Base-by-base conservation (phyloP, 192 early-diverging fungal genomes). In the Coemansia sp. region DNA sequence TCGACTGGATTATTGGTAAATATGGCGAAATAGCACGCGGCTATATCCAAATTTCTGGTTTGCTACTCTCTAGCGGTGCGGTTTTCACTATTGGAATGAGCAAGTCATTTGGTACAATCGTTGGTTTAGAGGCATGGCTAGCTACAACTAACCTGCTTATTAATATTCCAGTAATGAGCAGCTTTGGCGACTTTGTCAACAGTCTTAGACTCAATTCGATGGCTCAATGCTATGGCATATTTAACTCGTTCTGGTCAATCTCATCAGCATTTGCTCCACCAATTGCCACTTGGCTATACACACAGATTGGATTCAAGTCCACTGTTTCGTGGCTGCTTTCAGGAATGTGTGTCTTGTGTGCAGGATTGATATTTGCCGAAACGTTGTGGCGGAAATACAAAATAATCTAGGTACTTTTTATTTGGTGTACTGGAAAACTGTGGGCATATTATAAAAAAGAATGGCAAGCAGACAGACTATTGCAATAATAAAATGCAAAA, bases 151-250 rank as follows among this genome's bases (percentile, higher is more conserved):
- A 69, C 4, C 37, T 79, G 8, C 6, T 70, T 15, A 70, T 73
- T 2, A 79, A 73, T 47, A 72, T 79, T 11, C 70, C 76, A 10
- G 76, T 79, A 9, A 79, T 79, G 76, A 79, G 76, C 46, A 79
- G 76, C 42, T 79, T 79, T 60, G 76, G 76, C 52, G 76, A 79
- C 24, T 79, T 79, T 67, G 76, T 79, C 46, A 79, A 79, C 28
- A 34, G 59, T 14, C 51, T 79, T 18, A 70, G 67, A 5, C 51
- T 73, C 12, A 67, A 73, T 40, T 79, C 76, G 23, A 79, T 79
- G 76, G 70, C 76, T 5, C 70, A 73, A 47, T 58, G 67, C 37
- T 79, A 79, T 21, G 70, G 76, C 21, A 51, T 79, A 3, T 73
- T 72, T 54, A 79, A 79, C 36, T 61, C 63, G 21, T 68, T 73